A percentile compares a stretch with the other conserved stretches of the same genome.
These are phyloP conservation scores for Paramyrothecium sp. DNA, from an alignment of 2,329 filamentous ascomycete species.

Conservation along the genomic window DNA sequence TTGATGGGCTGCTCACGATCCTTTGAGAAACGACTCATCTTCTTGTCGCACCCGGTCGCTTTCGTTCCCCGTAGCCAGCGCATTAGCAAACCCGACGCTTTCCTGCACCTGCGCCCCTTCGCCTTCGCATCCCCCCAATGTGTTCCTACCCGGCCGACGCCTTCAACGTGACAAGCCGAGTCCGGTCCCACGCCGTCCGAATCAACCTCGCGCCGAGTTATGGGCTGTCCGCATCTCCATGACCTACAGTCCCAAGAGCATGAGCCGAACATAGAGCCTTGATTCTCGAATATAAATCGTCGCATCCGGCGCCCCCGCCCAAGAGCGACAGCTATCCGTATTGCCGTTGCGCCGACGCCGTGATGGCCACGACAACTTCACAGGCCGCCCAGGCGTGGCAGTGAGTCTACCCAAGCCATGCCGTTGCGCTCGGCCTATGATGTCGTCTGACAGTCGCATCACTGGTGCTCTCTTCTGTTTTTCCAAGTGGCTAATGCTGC, in stretches of 20 bases:
- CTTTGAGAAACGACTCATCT: not conserved
- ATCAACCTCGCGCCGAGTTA: slow-evolving; percentile 27
- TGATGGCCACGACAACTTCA: slow-evolving; percentile 10
- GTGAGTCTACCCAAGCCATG: slow-evolving; percentile 24
- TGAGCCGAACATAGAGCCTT: slow-evolving; percentile 28
- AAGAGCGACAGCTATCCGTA: not conserved
- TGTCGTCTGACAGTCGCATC: not conserved
- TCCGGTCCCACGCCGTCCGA: slow-evolving; percentile 22
- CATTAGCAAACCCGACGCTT: slow-evolving; percentile 4
- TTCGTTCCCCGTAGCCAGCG: slow-evolving; percentile 2
- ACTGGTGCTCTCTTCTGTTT: not conserved
- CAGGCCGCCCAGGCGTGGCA: slow-evolving; percentile 37
- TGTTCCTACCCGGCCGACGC: slow-evolving; percentile 31
- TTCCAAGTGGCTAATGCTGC: not conserved
- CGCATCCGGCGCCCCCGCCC: not conserved
- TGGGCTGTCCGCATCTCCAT: slow-evolving; percentile 29
- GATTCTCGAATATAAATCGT: slow-evolving; percentile 11
- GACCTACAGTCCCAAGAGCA: slow-evolving; percentile 28
- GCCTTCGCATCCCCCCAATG: slow-evolving; percentile 28
- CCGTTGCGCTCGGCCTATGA: not conserved
- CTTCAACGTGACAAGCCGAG: slow-evolving; percentile 34
- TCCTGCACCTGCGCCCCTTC: slow-evolving; percentile 1
- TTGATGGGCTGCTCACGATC: not conserved
- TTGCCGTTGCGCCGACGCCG: not conserved
- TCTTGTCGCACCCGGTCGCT: not conserved